Conservation (phyloP, 2,329 filamentous ascomycete species). For the Grosmannia penicillata region DNA sequence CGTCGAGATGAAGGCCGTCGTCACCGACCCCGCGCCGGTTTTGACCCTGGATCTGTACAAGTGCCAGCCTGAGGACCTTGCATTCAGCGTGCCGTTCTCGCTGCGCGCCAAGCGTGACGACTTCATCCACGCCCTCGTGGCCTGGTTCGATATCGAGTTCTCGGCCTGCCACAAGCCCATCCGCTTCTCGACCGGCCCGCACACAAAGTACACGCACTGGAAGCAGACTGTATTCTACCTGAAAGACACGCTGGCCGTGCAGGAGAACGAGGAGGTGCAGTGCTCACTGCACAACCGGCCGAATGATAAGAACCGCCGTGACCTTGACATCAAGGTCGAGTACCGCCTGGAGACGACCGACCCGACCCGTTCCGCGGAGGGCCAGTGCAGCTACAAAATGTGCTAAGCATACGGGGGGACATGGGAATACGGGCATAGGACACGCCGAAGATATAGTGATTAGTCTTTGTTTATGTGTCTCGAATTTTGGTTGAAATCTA, state of each 20-base stretch:
- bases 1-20: slow-evolving; percentile 91
- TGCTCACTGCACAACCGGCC: slow-evolving; percentile 70
- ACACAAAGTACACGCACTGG: slow-evolving; percentile 99
- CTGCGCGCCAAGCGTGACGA: slow-evolving; percentile 72
- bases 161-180: slow-evolving; percentile 96
- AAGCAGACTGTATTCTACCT: slow-evolving; percentile 99
- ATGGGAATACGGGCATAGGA: too few species aligned
- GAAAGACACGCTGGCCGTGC: slow-evolving; percentile 79
- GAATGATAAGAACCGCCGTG: slow-evolving; percentile 85
- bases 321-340: slow-evolving; percentile 78
- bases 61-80: slow-evolving; percentile 67
- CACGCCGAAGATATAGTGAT: too few species aligned
- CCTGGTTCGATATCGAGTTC: slow-evolving; percentile 99
- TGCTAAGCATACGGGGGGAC: too few species aligned
- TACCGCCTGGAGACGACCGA: slow-evolving; percentile 74
- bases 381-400: slow-evolving; percentile 68
- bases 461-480: too few species aligned
- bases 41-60: slow-evolving; percentile 89
- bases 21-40: slow-evolving; percentile 76
- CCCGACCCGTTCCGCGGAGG: slow-evolving; percentile 49
- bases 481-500: too few species aligned
- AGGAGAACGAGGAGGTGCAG: slow-evolving; percentile 66
- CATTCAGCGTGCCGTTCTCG: slow-evolving; percentile 66
- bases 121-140: slow-evolving; percentile 90
- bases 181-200: slow-evolving; percentile 88